Conservation (phyloP, 169 alveolate species). For the Pseudocohnilembus persalinus region DNA sequence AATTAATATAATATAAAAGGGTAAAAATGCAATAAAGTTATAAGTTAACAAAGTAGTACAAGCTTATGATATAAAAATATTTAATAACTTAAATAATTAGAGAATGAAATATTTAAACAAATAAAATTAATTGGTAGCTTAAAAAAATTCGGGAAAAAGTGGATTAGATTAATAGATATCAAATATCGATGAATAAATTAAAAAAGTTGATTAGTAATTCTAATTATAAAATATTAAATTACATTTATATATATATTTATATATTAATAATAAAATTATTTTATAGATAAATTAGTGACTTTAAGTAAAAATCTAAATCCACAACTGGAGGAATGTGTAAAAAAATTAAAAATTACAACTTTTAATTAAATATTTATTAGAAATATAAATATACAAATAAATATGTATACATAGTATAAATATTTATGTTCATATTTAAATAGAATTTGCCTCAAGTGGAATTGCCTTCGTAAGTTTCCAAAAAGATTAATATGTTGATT, state of each 20-base stretch:
- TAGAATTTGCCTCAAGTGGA: not conserved
- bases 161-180: not conserved
- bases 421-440: too few relatives aligned
- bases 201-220: not conserved
- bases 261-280: too few relatives aligned
- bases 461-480: not conserved
- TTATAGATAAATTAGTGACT: too few relatives aligned
- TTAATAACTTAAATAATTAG: not conserved
- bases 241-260: too few relatives aligned
- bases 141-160: not conserved
- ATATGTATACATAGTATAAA: not conserved
- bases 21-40: too few relatives aligned
- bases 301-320: too few relatives aligned
- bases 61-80: not conserved
- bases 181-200: not conserved
- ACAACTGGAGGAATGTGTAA: too few relatives aligned
- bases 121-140: not conserved
- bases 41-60: not conserved
- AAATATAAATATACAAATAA: too few relatives aligned
- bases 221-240: too few relatives aligned
- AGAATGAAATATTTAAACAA: not conserved
- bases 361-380: too few relatives aligned
- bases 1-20: too few relatives aligned
- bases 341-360: too few relatives aligned
- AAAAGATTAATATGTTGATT: not conserved